Base-by-base conservation (phyloP, 352 stramenopile species). In the Phytophthora vignae region DNA sequence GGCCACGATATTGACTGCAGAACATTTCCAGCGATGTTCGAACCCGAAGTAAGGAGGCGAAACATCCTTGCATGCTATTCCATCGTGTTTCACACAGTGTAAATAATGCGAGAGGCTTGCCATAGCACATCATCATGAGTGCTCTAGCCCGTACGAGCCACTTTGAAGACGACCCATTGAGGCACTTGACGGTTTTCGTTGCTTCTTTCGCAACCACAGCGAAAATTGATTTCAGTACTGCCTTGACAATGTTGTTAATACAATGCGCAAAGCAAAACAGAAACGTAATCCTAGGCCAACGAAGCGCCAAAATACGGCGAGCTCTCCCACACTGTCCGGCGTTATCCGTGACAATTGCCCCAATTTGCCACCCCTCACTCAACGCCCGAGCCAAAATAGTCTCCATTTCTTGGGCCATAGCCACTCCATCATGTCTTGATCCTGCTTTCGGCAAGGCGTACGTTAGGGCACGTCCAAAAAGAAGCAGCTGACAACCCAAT, bases 61-160 rank as follows among this genome's bases (percentile, higher is more conserved):
- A 62, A 44, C 53, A 62, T 4, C 44, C 38, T 29, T 69, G 61
- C 25, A 62, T 56, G 15, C 17, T 62, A 17, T 69, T 69, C 53
- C 61, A 62, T 4, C 61, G 38, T 33, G 52, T 69, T 14, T 69
- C 53, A 21, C 61, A 62, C 38, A 56, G 19, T 4, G 61, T 56
- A 25, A 61, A 56, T 1, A 69, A 14, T 8, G 42, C 53, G 25
- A 69, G 17, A 1, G 25, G 44, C 31, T 55, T 44, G 3, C 25
- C 42, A n/a, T 69, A 69, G 29, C 62, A 56, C 50, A 67, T 67
- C 27, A 46, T 42, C 36, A 42, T 42, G 36, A 42, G 36, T 17
- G 36, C 36, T 42, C 11, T 42, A 42, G 11, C 11, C 11, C 36
- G 36, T 17, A 31, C 17, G 11, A 60, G 22, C 49, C 50, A 67